Evolutionary conservation across 768 basidiomycete species (phyloP), one percentile per base, ranked within the genome.

Genomic region (Leccinum arenicola): DNA sequence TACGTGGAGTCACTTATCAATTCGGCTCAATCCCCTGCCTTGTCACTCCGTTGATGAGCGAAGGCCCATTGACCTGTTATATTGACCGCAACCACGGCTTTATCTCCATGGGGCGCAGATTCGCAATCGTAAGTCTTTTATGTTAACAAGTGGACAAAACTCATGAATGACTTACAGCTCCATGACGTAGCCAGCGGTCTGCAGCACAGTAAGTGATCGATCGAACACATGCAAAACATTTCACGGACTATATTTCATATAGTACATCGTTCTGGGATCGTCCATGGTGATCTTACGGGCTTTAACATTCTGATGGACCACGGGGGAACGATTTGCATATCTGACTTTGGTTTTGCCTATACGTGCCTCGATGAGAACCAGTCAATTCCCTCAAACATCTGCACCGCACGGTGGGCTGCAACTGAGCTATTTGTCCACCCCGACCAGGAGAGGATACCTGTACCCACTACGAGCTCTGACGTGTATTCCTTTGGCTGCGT

Each of bases 271-370:
- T 48, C 50, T 1, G 58, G 55, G 6, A 43, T 64, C 19, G n/a
- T 64, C 47, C 63, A 64, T 12, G 63, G 63, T 23, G 63, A 64
- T 29, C 25, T 64, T 9, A 64, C 63, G 4, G 63, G 62, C 0
- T 64, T 55, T 4, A 64, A 64, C 53, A 54, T 64, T 7, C 50
- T 64, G 19, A 27, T 64, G 4, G 55, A 57, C 33, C 58, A 57
- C 1, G 10, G 31, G 36, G 63, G 59, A 1, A n/a, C 8, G n/a
- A 45, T 52, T 36, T 64, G 4, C 14, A 64, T 64, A 1, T 60
- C 63, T n/a, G 63, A 64, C 31, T 64, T 64, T 48, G 63, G 62
- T 4, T 53, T 64, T 6, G 56, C 63, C 1, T 54, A 47, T 31
- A n/a, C 19, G 15, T 54, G 47, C 45, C 49, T 25, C 17, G 55